Percentiles rank a stretch among this genome's conserved stretches.
phyloP scores from a whole-genome alignment of 2,329 filamentous ascomycete genomes.

The Chalara sp. region DNA sequence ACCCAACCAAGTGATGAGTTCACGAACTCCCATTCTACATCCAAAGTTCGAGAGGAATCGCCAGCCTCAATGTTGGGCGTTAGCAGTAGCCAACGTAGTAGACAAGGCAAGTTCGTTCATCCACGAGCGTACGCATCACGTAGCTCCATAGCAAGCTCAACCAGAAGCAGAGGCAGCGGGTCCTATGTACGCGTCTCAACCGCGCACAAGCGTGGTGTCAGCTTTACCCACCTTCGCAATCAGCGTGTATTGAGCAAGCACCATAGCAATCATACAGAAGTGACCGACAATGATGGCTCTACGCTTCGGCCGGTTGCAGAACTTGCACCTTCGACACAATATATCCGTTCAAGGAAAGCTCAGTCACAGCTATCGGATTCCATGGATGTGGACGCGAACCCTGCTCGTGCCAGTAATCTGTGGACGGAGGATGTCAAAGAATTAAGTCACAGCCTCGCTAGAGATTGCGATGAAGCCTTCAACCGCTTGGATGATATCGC shows the following conservation, averaged over 20 bases:
- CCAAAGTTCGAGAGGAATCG: slow-evolving; percentile 1
- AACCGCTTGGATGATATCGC: slow-evolving; percentile 49
- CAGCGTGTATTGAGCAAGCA: slow-evolving; percentile 5
- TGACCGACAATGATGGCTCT: slow-evolving; percentile 17
- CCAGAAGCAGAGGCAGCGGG: slow-evolving; percentile 29
- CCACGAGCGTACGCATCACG: slow-evolving; percentile 33
- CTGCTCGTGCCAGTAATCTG: slow-evolving; percentile 14
- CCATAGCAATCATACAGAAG: slow-evolving; percentile 17
- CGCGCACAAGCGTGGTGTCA: slow-evolving; percentile 55
- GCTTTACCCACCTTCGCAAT: slow-evolving; percentile 48
- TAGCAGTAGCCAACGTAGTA: slow-evolving; percentile 6
- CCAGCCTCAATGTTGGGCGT: slow-evolving; percentile 7
- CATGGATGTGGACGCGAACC: slow-evolving; percentile 8
- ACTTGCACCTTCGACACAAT: slow-evolving; percentile 15
- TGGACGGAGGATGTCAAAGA: slow-evolving; percentile 76
- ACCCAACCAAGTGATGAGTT: slow-evolving; percentile 2
- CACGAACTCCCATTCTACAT: background rate
- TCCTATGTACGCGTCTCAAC: slow-evolving; percentile 34
- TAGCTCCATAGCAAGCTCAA: slow-evolving; percentile 40
- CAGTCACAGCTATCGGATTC: slow-evolving; percentile 6
- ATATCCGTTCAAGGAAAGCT: slow-evolving; percentile 25
- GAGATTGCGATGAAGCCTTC: slow-evolving; percentile 90
- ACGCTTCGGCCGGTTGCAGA: slow-evolving; percentile 8
- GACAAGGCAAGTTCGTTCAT: slow-evolving; percentile 10
- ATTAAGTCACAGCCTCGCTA: slow-evolving; percentile 77